Evolutionary conservation across 495 filamentous ascomycete genomes (phyloP).

Genomic region (Thermochaetoides thermophila): DNA sequence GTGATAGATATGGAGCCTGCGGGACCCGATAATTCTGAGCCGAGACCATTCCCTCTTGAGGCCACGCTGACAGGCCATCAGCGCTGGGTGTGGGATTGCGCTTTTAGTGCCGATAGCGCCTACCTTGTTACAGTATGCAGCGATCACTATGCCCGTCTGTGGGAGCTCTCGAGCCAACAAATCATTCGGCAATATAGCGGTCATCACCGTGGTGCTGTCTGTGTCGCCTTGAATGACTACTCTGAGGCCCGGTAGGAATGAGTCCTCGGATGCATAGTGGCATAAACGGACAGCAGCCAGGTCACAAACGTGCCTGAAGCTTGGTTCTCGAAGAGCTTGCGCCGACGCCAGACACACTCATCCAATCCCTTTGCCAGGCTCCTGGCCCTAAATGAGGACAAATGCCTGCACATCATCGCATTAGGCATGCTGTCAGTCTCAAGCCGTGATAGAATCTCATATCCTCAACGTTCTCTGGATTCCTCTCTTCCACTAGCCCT

Average conservation of each 20-base stretch:
- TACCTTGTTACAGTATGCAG: slow-evolving; percentile 97
- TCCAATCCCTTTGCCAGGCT: no score
- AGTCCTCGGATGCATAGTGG: no score
- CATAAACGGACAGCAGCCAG: no score
- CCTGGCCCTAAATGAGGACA: no score
- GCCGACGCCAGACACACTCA: no score
- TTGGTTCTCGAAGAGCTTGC: no score
- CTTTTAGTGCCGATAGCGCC: slow-evolving; percentile 89
- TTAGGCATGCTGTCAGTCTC: no score
- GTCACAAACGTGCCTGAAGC: no score
- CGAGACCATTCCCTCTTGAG: slow-evolving; percentile 55
- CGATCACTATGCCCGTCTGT: slow-evolving; percentile 93
- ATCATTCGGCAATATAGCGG: slow-evolving; percentile 98
- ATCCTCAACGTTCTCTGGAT: no score
- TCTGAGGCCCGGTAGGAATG: slow-evolving; percentile 54
- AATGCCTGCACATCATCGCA: no score
- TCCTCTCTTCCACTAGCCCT: no score
- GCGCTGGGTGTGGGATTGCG: slow-evolving; percentile 98
- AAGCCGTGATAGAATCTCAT: no score
- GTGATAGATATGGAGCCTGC: slow-evolving; percentile 47
- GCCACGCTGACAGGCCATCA: slow-evolving; percentile 88
- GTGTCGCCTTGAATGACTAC: slow-evolving; percentile 94
- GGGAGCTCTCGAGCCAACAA: slow-evolving; percentile 72
- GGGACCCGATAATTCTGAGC: slow-evolving; percentile 25
- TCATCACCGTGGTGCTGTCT: slow-evolving; percentile 88